Evolutionary conservation across 2,329 filamentous ascomycete genomes (phyloP), one percentile per base, ranked within the genome.

Genomic region (Hymenoscyphus salicellus): DNA sequence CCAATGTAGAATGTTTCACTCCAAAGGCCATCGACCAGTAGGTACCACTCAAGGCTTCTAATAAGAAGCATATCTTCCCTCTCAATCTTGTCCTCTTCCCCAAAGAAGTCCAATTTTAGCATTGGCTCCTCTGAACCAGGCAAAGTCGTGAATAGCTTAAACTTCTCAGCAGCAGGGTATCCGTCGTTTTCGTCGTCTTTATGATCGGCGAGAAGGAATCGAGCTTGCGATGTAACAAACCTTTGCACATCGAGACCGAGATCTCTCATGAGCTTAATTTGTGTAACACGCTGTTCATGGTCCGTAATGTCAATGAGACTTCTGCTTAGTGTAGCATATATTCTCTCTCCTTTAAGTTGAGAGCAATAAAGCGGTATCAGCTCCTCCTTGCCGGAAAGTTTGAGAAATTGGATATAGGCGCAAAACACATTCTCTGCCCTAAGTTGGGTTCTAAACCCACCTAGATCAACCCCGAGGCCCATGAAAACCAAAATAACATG

Each of bases 341-440:
- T 83, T 67, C 89, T 84, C 14, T 86, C 80, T 6, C 82, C 79
- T 10, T 86, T 82, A 14, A 99, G 81, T 71, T 92, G 89, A 8
- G 92, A 92, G 67, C 91, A 93, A 76, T 99, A 99, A 0, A 96
- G 80, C 0, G 95, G 93, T 63, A 97, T 90, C 52, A 95, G 79
- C 67, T 94, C 89, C 65, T 90, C 86, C 62, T 95, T 86, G 38
- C 87, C 86, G 17, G 86, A 85, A 57, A 89, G 82, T 55, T 91
- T 87, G 43, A 99, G 79, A 66, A 90, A 88, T 71, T 90, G 90
- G 63, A 96, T 89, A 75, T 98, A 98, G 3, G 86, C 88, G 0
- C 90, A 87, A 61, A 97, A 81, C 57, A 94, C 86, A 72, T 91
- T 92, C 72, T 96, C 90, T 38, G 74, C 75, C 55, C 76, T 77